Evolutionary conservation across 306 rosid species (phyloP).

Genomic region (Inga laurina): DNA sequence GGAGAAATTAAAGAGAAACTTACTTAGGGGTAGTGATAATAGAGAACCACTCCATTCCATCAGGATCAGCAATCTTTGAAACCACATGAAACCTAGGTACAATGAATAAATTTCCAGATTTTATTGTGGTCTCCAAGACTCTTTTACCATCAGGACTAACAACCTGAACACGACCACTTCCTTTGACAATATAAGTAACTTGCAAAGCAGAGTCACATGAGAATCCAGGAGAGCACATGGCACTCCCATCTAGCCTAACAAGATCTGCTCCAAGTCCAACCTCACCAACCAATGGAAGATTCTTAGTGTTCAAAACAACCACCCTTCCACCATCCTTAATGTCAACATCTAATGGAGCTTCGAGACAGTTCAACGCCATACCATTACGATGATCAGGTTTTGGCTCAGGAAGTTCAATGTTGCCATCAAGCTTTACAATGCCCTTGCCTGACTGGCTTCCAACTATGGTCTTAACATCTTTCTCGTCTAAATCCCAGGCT

Average conservation of each 20-base stretch:
- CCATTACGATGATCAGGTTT: not conserved
- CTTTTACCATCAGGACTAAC: not conserved
- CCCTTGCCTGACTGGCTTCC: not conserved
- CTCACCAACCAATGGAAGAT: not conserved
- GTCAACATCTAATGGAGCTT: not conserved
- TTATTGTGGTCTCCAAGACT: not conserved
- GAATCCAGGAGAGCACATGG: not conserved
- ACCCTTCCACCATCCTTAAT: conserved; percentile 3
- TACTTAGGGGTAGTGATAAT: not conserved
- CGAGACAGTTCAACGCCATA: not conserved
- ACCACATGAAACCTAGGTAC: not conserved
- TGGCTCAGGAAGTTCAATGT: not conserved
- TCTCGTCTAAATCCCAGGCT: not conserved
- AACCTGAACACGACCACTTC: conserved; percentile 1
- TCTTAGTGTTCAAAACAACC: not conserved
- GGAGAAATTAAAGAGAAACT: not conserved
- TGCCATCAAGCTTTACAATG: not conserved
- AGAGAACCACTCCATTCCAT: not conserved
- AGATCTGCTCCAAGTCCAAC: not conserved
- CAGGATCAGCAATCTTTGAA: not conserved
- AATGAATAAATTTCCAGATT: not conserved
- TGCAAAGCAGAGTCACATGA: not conserved
- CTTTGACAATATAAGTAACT: not conserved
- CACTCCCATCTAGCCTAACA: not conserved
- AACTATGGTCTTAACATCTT: not conserved